These are phyloP conservation scores for Chrysosporium queenslandicum DNA, from an alignment of 2,329 filamentous ascomycete genomes.

Conservation along the genomic window DNA sequence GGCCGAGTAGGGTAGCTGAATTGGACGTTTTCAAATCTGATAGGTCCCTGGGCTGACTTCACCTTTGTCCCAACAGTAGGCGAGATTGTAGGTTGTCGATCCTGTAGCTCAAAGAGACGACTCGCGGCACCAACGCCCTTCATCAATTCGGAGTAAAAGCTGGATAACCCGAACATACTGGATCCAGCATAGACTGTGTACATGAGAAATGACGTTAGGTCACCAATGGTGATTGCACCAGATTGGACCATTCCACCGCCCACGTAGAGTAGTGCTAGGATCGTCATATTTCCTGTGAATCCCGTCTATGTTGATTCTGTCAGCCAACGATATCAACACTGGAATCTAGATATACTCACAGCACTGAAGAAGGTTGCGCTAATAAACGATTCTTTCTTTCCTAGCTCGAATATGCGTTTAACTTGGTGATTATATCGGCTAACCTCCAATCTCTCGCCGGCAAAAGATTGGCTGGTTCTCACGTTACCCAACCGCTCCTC, in stretches of 20 bases:
- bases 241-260: conserved; percentile 82
- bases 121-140: conserved; percentile 97
- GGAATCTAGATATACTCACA: conserved; percentile 25
- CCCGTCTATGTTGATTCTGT: conserved; percentile 52
- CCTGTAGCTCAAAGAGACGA: conserved; percentile 88
- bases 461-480: conserved; percentile 91
- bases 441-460: conserved; percentile 83
- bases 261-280: conserved; percentile 78
- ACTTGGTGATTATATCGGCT: conserved; percentile 85
- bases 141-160: conserved; percentile 98
- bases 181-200: conserved; percentile 82
- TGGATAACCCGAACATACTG: conserved; percentile 84
- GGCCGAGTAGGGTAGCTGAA: conserved; percentile 93
- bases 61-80: conserved; percentile 74
- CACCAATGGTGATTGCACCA: conserved; percentile 78
- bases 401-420: conserved; percentile 80
- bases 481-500: conserved; percentile 97
- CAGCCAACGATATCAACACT: background rate
- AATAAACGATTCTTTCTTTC: conserved; percentile 75
- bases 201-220: conserved; percentile 95
- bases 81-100: conserved; percentile 76
- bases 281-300: conserved; percentile 92
- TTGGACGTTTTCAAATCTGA: conserved; percentile 72
- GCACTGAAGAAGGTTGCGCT: conserved; percentile 81
- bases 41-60: conserved; percentile 72